These are phyloP conservation scores for Peribolospora kevripleyi DNA, from an alignment of 768 basidiomycete genomes.

Conservation along the genomic window DNA sequence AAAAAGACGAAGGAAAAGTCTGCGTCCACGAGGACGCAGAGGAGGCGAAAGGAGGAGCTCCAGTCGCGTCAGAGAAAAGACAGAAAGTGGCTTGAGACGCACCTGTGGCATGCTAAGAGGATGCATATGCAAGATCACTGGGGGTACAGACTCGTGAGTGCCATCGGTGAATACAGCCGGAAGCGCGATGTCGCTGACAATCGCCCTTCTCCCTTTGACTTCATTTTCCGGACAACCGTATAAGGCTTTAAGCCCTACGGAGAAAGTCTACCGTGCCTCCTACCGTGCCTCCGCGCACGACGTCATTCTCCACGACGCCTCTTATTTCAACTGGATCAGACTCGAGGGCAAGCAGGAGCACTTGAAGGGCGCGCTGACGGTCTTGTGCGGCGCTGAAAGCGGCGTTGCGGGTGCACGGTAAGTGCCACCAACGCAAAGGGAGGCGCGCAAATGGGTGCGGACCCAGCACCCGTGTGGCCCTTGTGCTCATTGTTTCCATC, in stretches of 20 bases:
- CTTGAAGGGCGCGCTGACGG: conserved; percentile 30
- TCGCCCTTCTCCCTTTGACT: background rate
- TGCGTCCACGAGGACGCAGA: background rate
- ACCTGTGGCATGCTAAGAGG: conserved; percentile 90
- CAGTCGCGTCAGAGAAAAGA: conserved; percentile 28
- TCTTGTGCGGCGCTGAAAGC: no score
- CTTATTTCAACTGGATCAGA: conserved; percentile 51
- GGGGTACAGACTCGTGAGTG: conserved; percentile 59
- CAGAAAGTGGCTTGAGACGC: conserved; percentile 77
- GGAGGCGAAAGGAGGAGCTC: no score
- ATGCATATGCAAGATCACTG: conserved; percentile 85
- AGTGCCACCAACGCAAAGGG: no score
- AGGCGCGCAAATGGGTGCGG: no score
- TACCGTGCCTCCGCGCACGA: conserved; percentile 68
- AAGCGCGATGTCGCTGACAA: background rate
- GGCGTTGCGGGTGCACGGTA: no score
- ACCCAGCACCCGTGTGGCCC: no score
- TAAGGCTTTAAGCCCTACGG: conserved; percentile 71
- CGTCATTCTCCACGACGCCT: conserved; percentile 70
- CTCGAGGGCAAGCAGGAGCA: conserved; percentile 38
- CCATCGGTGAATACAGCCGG: background rate
- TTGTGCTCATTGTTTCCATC: no score
- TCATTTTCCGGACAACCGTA: no score
- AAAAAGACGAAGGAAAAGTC: background rate
- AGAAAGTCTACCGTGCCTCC: conserved; percentile 76